Evolutionary conservation across 257 asterid genomes (phyloP).

Genomic region (Solanum piurae): DNA sequence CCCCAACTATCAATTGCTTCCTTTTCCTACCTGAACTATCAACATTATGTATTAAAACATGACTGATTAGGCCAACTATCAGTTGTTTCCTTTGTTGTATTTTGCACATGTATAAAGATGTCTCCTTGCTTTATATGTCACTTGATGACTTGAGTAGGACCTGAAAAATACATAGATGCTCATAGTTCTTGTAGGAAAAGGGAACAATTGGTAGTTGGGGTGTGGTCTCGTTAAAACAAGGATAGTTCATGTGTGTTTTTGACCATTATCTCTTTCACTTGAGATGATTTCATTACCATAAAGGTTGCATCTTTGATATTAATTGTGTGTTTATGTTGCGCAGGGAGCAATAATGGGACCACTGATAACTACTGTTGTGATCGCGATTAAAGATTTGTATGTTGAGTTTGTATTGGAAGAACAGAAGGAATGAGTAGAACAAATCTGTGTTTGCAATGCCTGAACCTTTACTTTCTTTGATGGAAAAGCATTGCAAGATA

Average conservation of each 20-base stretch:
- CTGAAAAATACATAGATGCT: background rate
- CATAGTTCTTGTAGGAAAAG: background rate
- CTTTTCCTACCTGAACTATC: background rate
- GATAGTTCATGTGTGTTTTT: background rate
- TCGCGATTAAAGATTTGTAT: slow-evolving; percentile 57
- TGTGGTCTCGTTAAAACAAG: background rate
- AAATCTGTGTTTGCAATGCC: background rate
- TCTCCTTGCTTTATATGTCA: background rate
- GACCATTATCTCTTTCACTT: background rate
- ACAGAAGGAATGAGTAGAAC: slow-evolving; percentile 11
- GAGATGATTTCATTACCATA: background rate
- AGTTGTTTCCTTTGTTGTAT: background rate
- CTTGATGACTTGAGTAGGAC: background rate
- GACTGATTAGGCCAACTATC: background rate
- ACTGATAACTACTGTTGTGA: slow-evolving; percentile 57
- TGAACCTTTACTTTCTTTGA: background rate
- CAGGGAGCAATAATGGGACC: slow-evolving; percentile 89
- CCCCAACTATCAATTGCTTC: background rate
- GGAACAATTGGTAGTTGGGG: background rate
- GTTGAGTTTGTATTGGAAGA: slow-evolving; percentile 58
- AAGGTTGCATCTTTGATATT: background rate
- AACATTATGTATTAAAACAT: background rate
- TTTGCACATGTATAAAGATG: background rate
- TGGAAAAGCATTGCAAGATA: background rate
- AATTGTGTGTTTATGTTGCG: background rate